These are phyloP conservation scores for Acanthamoeba culbertsoni DNA, from an alignment of 208 protist species.

Conservation along the genomic window DNA sequence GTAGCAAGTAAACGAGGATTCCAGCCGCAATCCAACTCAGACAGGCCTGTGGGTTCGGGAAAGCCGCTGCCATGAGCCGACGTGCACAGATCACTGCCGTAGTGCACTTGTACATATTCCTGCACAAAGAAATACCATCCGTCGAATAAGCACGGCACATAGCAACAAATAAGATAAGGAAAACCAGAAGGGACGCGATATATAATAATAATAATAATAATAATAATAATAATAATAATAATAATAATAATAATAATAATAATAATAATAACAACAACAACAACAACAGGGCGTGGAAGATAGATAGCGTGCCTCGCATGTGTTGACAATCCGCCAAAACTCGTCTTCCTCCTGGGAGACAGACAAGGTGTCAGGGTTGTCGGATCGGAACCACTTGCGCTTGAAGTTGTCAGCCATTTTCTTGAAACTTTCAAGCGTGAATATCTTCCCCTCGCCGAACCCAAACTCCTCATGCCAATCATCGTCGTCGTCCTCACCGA, in stretches of 20 bases:
- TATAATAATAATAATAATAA: neutral
- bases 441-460: conserved; percentile 69
- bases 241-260: neutral
- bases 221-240: neutral
- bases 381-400: conserved; percentile 67
- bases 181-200: neutral
- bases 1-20: conserved; percentile 49
- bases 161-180: too few species aligned
- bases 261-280: neutral
- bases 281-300: neutral
- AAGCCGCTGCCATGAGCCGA: conserved; percentile 49
- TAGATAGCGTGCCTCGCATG: neutral
- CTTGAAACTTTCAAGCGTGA: conserved; percentile 67
- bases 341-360: conserved; percentile 41
- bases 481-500: neutral
- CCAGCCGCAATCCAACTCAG: conserved; percentile 62
- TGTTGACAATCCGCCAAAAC: conserved; percentile 61
- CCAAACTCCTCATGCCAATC: conserved; percentile 66
- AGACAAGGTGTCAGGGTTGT: neutral
- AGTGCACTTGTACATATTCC: conserved; percentile 67
- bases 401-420: conserved; percentile 66
- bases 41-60: conserved; percentile 29
- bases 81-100: conserved; percentile 71
- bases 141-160: too few species aligned
- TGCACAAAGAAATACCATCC: too few species aligned